A percentile compares a stretch with the other conserved stretches of the same genome.
These are phyloP conservation scores for Psidium friedrichsthalianum DNA, from an alignment of 345 rosid genomes.

Conservation along the genomic window DNA sequence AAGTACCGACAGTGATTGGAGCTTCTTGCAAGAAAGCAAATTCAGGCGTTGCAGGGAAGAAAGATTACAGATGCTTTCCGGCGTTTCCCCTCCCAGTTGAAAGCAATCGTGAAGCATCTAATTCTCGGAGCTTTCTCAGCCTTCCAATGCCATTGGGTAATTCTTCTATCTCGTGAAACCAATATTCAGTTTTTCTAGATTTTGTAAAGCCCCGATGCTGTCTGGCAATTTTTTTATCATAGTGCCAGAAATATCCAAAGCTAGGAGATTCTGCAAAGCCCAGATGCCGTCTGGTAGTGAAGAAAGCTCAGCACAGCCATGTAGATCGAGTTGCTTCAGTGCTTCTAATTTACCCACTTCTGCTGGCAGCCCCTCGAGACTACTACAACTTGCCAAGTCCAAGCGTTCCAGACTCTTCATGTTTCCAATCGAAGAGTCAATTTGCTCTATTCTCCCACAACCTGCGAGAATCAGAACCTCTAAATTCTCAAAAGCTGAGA, in stretches of 20 bases:
- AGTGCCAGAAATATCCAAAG: no score
- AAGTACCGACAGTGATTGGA: neutral
- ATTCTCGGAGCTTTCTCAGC: neutral
- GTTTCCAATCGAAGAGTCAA: neutral
- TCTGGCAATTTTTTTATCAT: no score
- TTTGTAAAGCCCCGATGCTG: neutral
- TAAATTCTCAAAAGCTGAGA: neutral
- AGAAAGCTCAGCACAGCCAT: neutral
- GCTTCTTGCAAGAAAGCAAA: rapidly evolving
- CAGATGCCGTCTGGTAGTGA: neutral
- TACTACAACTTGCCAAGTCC: neutral
- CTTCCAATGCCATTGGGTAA: neutral
- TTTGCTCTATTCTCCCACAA: neutral
- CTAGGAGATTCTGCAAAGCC: no score
- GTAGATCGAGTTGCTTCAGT: neutral
- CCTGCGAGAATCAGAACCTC: neutral
- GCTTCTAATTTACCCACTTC: neutral
- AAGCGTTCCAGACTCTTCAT: neutral
- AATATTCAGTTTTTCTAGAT: neutral
- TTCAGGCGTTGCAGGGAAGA: no score
- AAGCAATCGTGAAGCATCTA: rapidly evolving
- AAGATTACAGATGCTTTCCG: neutral
- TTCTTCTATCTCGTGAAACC: neutral
- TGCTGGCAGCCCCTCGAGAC: neutral
- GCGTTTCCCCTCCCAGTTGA: neutral